phyloP scores from a whole-genome alignment of 768 basidiomycete genomes.

The Agaricus blazei region DNA sequence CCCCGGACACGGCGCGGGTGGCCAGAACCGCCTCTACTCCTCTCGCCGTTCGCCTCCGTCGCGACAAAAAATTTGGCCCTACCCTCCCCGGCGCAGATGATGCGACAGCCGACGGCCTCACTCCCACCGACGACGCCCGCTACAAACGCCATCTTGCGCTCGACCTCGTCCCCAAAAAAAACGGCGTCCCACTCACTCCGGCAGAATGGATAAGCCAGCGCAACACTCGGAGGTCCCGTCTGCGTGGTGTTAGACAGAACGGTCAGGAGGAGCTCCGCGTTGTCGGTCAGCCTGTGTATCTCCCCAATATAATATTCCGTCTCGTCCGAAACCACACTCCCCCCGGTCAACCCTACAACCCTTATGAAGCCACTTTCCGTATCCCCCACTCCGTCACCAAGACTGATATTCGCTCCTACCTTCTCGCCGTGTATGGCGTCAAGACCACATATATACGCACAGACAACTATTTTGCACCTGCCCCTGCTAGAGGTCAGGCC shows the following conservation, averaged over 20 bases:
- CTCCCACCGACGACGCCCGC: slow-evolving; percentile 57
- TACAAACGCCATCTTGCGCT: slow-evolving; percentile 55
- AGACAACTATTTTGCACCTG: slow-evolving; percentile 76
- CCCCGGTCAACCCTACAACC: slow-evolving; percentile 79
- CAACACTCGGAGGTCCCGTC: slow-evolving; percentile 53
- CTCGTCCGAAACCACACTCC: slow-evolving; percentile 82
- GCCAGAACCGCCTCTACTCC: slow-evolving; percentile 72
- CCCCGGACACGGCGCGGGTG: slow-evolving; percentile 36
- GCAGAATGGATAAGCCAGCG: slow-evolving; percentile 55
- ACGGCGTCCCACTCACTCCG: slow-evolving; percentile 38
- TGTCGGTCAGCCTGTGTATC: slow-evolving; percentile 79
- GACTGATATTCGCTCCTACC: slow-evolving; percentile 85
- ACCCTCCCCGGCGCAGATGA: slow-evolving; percentile 33
- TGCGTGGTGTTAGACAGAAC: slow-evolving; percentile 58
- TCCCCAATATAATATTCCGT: slow-evolving; percentile 82
- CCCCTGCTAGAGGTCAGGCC: slow-evolving; percentile 25
- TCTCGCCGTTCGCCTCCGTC: slow-evolving; percentile 66
- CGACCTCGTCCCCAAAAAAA: slow-evolving; percentile 37
- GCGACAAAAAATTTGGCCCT: slow-evolving; percentile 44
- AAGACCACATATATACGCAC: slow-evolving; percentile 92
- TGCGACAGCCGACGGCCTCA: slow-evolving; percentile 50
- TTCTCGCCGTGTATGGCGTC: slow-evolving; percentile 81
- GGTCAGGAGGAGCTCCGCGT: slow-evolving; percentile 43
- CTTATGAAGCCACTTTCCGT: slow-evolving; percentile 92
- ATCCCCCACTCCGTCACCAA: slow-evolving; percentile 88